Base-by-base conservation (phyloP, 2,329 filamentous ascomycete species). In the Penicillium sp. region DNA sequence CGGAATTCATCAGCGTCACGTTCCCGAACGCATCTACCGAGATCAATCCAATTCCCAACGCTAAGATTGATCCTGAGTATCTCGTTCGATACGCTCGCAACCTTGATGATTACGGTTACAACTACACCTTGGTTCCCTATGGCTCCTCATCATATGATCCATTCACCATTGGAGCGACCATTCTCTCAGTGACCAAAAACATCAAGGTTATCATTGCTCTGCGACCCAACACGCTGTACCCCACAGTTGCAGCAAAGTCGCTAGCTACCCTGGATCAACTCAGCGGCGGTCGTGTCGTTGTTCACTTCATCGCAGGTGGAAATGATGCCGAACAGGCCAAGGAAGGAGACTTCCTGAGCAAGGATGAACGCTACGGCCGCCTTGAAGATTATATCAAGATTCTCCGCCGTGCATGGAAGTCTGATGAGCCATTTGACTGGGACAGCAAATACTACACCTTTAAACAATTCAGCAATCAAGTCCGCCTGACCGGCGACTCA, bases 311-410 rank as follows among this genome's bases (percentile, higher is more conserved):
- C 61, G 84, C 84, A 0, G 84, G 84, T 29, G 84, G 84, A 48
- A 85, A 79, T 56, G 84, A 87, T 54, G 79, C 71, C 3, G 84
- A 87, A 60, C 84, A 87, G 68, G 83, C 83, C 0, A 78, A 77
- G 27, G 84, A 86, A 67, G 84, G 84, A 12, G 84, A 87, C 61
- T 86, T 84, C 64, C 66, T 86, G 2, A 76, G 66, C 67, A 87
- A 87, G 65, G 79, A 82, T 10, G 73, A 86, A 66, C 80, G 84
- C 9, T 87, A 86, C 62, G 81, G 66, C 10, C 80, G 84, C 0
- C 73, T 84, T 6, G 84, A 86, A 67, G 84, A 86, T 61, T 86
- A 86, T 70, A 86, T 87, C 74, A 77, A 76, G 60, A 87, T 87
- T 64, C 77, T 86, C 3, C 78, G 81, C 21, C 81, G 83, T 0